Conservation (phyloP, 306 rosid species). For the Hippophae tibetana region DNA sequence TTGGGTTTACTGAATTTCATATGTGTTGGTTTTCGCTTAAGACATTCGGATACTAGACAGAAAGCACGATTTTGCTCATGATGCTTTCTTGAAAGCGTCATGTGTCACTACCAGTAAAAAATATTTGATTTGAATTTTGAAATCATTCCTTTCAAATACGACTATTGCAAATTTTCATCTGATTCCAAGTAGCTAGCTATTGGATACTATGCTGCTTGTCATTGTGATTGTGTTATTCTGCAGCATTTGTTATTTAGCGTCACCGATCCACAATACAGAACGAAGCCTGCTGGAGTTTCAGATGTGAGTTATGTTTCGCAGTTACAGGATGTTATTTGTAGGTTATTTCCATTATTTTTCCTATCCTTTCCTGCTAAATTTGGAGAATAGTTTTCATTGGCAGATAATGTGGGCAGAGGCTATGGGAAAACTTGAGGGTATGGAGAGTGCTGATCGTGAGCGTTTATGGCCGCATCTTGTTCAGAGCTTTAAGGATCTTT, state of each 20-base stretch:
- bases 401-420: slow-evolving; percentile 99
- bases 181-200: too few species aligned
- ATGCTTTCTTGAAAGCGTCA: too few species aligned
- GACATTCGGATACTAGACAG: background rate
- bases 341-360: slow-evolving; percentile 3
- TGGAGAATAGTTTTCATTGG: slow-evolving; percentile 54
- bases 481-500: slow-evolving; percentile 89
- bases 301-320: slow-evolving; percentile 55
- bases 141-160: background rate
- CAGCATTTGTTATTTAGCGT: slow-evolving; percentile 95
- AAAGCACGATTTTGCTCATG: too few species aligned
- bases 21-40: background rate
- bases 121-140: background rate
- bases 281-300: slow-evolving; percentile 87
- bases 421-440: slow-evolving; percentile 90
- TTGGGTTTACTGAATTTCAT: background rate
- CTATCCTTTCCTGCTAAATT: slow-evolving; percentile 26
- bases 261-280: slow-evolving; percentile 65
- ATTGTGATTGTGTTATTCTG: slow-evolving; percentile 7
- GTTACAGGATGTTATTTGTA: background rate
- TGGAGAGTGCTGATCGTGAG: slow-evolving; percentile 83
- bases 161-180: too few species aligned
- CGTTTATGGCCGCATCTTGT: slow-evolving; percentile 95
- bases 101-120: background rate
- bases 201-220: too few species aligned